Base-by-base conservation (phyloP, 495 filamentous ascomycete species). In the Sphaerosporella brunnea region DNA sequence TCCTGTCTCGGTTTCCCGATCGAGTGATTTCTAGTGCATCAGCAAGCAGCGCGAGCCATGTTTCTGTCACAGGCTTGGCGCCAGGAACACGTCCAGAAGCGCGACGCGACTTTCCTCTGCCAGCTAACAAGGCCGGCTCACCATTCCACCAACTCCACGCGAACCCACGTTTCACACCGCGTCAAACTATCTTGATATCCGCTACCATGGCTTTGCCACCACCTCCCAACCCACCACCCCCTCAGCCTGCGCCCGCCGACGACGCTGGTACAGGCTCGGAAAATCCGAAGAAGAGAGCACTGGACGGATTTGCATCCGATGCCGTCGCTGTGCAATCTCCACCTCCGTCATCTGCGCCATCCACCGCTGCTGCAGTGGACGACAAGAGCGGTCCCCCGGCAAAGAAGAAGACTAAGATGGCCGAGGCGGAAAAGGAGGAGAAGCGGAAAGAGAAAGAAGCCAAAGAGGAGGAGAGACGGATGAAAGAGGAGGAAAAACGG, bases 381-480 rank as follows among this genome's bases (percentile, higher is more conserved):
- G 7, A 5, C 5, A 32, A 5, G 28, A 13, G 28, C 13, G 28
- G 28, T 5, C 28, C 15, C 10, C 41, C 41, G 24, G 41, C 19
- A 3, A 44, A 44, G 41, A 80, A 73, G 52, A 73, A 68, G 51
- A 64, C 66, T 45, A 77, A 75, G 61, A 62, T 74, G 35, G 69
- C 67, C 0, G 62, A 68, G 28, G 67, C 65, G 16, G 69, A 71
- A 30, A 72, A 64, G 24, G 68, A 65, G 36, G 64, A 59, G 35
- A 64, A 61, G 44, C 61, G 65, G 45, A 63, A 60, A 42, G 70
- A 69, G 44, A 65, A 65, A 38, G 54, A 56, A 8, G 65, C 64
- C 1, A 73, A 70, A 53, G 62, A 63, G 73, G 66, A 47, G 72
- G 64, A 21, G 65, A 66, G 42, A 59, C 63, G 41, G 60, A 58